These are phyloP conservation scores for Phytophthora meadii DNA, from an alignment of 352 stramenopile species.

Conservation along the genomic window DNA sequence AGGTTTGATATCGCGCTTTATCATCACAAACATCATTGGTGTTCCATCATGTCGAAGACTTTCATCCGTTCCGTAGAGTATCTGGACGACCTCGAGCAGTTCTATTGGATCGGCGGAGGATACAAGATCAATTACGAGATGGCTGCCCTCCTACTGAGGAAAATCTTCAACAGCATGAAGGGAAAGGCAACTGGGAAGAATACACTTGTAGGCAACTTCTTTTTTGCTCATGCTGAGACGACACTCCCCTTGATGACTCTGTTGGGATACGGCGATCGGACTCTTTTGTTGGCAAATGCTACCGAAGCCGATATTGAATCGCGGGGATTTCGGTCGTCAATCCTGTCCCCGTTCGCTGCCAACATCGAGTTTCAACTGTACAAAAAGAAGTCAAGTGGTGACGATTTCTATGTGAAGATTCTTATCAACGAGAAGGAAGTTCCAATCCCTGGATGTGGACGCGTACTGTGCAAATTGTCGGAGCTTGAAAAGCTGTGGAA, in stretches of 20 bases:
- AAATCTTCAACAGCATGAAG: constrained; percentile 45
- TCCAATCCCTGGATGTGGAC: constrained; percentile 33
- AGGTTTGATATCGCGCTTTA: constrained; percentile 65
- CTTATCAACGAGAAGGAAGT: constrained; percentile 52
- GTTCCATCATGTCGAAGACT: constrained; percentile 41
- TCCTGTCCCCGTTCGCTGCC: constrained; percentile 51
- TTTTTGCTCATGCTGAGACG: constrained; percentile 66
- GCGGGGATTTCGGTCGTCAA: constrained; percentile 48
- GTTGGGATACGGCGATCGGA: constrained; percentile 46
- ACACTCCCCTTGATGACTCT: constrained; percentile 60
- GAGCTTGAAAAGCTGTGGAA: constrained; percentile 38
- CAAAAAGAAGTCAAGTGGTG: constrained; percentile 10
- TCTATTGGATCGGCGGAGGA: constrained; percentile 51
- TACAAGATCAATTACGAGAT: constrained; percentile 69
- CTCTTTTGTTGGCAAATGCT: constrained; percentile 37
- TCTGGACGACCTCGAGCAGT: constrained; percentile 51
- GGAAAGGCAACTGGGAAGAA: constrained; percentile 6
- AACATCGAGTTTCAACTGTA: constrained; percentile 65
- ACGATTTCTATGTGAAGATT: constrained; percentile 47
- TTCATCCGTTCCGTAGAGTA: constrained; percentile 49
- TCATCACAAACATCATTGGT: constrained; percentile 47
- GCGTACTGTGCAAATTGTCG: constrained; percentile 31
- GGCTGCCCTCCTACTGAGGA: constrained; percentile 41
- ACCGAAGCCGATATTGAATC: constrained; percentile 33
- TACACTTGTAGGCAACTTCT: constrained; percentile 42